phyloP scores from a whole-genome alignment of 768 basidiomycete species.

The Heimioporus sp. region DNA sequence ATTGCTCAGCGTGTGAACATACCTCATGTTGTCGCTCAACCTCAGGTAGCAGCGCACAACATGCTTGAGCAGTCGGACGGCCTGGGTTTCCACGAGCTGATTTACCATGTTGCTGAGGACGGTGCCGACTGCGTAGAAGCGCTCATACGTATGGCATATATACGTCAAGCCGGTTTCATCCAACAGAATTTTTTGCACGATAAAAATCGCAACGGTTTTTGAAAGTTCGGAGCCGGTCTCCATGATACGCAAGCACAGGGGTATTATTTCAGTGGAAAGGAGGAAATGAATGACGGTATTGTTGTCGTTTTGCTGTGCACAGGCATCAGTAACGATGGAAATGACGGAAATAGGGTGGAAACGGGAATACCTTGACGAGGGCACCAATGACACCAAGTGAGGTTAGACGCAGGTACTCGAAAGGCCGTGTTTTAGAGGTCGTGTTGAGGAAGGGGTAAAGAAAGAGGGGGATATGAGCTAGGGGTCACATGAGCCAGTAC shows the following conservation, averaged over 20 bases:
- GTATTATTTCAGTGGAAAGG: conserved; percentile 98
- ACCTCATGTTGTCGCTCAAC: conserved; percentile 94
- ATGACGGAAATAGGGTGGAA: neutral
- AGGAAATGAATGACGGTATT: conserved; percentile 98
- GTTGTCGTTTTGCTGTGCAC: conserved; percentile 93
- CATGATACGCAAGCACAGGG: conserved; percentile 98
- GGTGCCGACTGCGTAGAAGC: conserved; percentile 98
- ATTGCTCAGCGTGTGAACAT: conserved; percentile 26
- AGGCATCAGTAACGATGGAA: conserved; percentile 10
- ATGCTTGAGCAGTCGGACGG: conserved; percentile 93
- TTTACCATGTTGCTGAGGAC: conserved; percentile 99
- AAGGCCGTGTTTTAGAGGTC: conserved; percentile 98
- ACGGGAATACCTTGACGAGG: conserved; percentile 79
- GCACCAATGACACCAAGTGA: conserved; percentile 99
- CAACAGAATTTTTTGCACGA: conserved; percentile 96
- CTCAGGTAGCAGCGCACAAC: conserved; percentile 97
- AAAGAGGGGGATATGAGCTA: conserved; percentile 93
- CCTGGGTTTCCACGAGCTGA: conserved; percentile 96
- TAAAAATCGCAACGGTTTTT: conserved; percentile 99
- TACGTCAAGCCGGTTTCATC: conserved; percentile 98
- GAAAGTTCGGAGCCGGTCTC: conserved; percentile 98
- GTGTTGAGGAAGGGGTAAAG: conserved; percentile 99
- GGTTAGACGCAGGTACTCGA: conserved; percentile 98
- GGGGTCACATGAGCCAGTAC: neutral
- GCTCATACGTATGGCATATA: conserved; percentile 99